Base-by-base conservation (phyloP, 176 grass and related monocot species). In the Triticum monococcum region DNA sequence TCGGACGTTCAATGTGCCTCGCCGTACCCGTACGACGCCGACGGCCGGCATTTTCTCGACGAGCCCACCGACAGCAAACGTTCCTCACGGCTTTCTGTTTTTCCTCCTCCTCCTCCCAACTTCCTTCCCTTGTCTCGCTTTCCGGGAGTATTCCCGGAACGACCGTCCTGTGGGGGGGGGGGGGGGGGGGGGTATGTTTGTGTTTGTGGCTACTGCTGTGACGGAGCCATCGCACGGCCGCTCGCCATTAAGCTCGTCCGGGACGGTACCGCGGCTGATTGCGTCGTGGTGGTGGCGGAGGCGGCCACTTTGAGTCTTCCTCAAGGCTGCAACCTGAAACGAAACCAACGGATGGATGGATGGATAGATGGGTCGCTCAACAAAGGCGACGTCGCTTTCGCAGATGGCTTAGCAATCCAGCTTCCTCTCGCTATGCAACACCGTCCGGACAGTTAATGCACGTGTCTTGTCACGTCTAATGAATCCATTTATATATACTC, bases 351-450 rank as follows among this genome's bases (percentile, higher is more conserved):
- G 54, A 22, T 22, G 24, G 37, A 36, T 12, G 31, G 9, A 24
- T 12, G 31, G 9, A 24, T 5, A 22, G 8, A 7, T 38, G 38
- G 1, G 23, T 64, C 7, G 73, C 75, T 2, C 6, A 24, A 28
- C 41, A 40, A 74, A 12, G 81, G 79, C 78, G 9, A 24, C 82
- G 78, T 91, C 90, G 82, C 86, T 91, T 30, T 91, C 86, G 82
- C 31, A 17, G 90, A 56, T 91, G 86, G 82, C 86, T 88, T 91
- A 14, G 78, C 72, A 28, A 78, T 82, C 41, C 90, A 65, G 86
- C 90, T 88, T 91, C 82, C 90, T 78, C 72, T 30, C 71, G 30
- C 72, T 22, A 22, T 9, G 20, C 54, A 63, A 38, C 89, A 54
- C 89, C 85, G 64, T 28, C 63, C 63, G 60, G 23, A 45, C 67